These are phyloP conservation scores for Anthostomella pinea DNA, from an alignment of 2,329 filamentous ascomycete genomes.

Conservation along the genomic window DNA sequence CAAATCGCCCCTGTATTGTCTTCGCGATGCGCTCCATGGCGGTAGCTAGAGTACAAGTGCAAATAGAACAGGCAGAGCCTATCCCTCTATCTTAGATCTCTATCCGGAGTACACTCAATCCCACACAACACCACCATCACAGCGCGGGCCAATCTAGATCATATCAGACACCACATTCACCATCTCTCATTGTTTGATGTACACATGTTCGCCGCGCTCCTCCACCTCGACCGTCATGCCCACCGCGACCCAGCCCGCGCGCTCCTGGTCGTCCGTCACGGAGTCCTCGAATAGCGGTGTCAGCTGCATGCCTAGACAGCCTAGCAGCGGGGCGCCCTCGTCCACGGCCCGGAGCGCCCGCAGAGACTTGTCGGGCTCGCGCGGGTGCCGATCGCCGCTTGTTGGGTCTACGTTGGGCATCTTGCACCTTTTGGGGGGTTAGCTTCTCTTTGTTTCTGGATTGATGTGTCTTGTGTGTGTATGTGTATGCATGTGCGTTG, in stretches of 20 bases:
- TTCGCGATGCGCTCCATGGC: no score
- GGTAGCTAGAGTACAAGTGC: no score
- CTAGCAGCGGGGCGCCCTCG: slow-evolving; percentile 51
- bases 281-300: slow-evolving; percentile 49
- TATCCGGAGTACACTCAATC: no score
- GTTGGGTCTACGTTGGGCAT: slow-evolving; percentile 67
- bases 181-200: slow-evolving; percentile 33
- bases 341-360: slow-evolving; percentile 59
- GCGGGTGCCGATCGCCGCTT: slow-evolving; percentile 52
- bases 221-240: slow-evolving; percentile 55
- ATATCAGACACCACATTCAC: no score
- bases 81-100: no score
- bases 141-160: no score
- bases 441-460: slow-evolving; percentile 1
- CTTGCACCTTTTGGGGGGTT: slow-evolving; percentile 50
- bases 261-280: slow-evolving; percentile 27
- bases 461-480: no score
- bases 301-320: slow-evolving; percentile 65
- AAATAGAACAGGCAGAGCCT: no score
- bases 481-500: neutral
- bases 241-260: slow-evolving; percentile 47
- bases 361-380: slow-evolving; percentile 58
- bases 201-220: slow-evolving; percentile 44
- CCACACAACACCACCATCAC: no score
- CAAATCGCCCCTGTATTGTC: no score